Evolutionary conservation across 345 rosid genomes (phyloP).

Genomic region (Psidium guajava): DNA sequence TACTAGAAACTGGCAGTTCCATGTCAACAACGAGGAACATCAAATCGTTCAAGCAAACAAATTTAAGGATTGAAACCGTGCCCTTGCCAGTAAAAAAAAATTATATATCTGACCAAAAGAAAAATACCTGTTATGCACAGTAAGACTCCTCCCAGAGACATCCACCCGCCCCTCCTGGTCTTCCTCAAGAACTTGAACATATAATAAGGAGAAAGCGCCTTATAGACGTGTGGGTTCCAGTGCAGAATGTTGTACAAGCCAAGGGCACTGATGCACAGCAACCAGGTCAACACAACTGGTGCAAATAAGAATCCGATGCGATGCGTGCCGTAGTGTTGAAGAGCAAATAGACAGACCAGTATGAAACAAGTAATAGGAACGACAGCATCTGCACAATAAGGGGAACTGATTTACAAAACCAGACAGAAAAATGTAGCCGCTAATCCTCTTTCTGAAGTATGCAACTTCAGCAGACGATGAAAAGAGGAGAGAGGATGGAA

Average conservation of each 20-base stretch:
- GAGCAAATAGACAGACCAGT: slow-evolving; percentile 88
- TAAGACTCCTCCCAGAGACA: slow-evolving; percentile 96
- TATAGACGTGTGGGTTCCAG: slow-evolving; percentile 80
- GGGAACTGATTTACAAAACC: neutral
- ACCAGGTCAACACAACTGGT: slow-evolving; percentile 76
- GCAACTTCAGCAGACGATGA: neutral
- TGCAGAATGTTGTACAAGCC: slow-evolving; percentile 81
- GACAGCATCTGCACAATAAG: slow-evolving; percentile 73
- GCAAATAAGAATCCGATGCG: slow-evolving; percentile 88
- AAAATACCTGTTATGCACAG: slow-evolving; percentile 85
- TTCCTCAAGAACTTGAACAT: slow-evolving; percentile 97
- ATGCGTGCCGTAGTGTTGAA: slow-evolving; percentile 97
- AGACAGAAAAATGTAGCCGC: neutral
- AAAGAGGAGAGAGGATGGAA: neutral
- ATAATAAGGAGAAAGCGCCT: slow-evolving; percentile 93
- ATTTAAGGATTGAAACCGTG: neutral
- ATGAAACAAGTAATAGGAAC: slow-evolving; percentile 95
- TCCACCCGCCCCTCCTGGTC: slow-evolving; percentile 91
- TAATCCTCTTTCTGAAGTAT: neutral
- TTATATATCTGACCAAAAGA: neutral
- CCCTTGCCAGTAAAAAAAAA: neutral
- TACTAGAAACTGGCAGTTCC: neutral
- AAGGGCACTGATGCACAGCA: slow-evolving; percentile 79
- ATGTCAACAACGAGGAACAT: neutral
- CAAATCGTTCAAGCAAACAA: neutral